phyloP scores from a whole-genome alignment of 2,329 filamentous ascomycete species.

The Neodidymelliopsis sp. region DNA sequence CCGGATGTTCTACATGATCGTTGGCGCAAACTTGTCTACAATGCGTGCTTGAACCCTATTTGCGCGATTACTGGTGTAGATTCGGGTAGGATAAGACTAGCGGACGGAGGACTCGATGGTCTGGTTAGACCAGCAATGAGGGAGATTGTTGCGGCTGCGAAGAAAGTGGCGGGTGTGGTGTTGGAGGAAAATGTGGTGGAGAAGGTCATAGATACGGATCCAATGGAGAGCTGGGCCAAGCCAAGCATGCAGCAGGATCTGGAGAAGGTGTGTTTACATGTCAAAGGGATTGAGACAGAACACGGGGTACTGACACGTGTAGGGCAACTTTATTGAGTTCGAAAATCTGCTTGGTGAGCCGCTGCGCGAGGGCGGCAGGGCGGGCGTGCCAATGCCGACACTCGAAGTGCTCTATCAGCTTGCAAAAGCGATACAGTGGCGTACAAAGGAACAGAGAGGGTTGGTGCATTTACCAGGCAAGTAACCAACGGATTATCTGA shows the following conservation, averaged over 20 bases:
- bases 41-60: constrained; percentile 62
- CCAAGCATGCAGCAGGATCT: constrained; percentile 65
- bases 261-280: constrained; percentile 50
- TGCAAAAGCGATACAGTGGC: constrained; percentile 58
- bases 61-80: constrained; percentile 61
- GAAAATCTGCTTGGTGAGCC: constrained; percentile 66
- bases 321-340: constrained; percentile 64
- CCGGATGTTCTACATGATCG: constrained; percentile 54
- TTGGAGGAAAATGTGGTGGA: constrained; percentile 56
- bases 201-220: constrained; percentile 58
- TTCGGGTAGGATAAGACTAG: constrained; percentile 59
- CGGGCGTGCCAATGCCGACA: constrained; percentile 60
- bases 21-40: constrained; percentile 62
- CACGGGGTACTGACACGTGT: not conserved
- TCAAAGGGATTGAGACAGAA: not conserved
- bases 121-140: constrained; percentile 62
- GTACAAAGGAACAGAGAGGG: constrained; percentile 56
- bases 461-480: constrained; percentile 41
- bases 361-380: constrained; percentile 58
- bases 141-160: constrained; percentile 58
- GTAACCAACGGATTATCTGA: not conserved
- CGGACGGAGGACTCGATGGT: constrained; percentile 54
- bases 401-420: constrained; percentile 59
- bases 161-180: constrained; percentile 52
- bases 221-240: constrained; percentile 57